Evolutionary conservation across 345 rosid species (phyloP).

Genomic region (Arabidopsis suecica): DNA sequence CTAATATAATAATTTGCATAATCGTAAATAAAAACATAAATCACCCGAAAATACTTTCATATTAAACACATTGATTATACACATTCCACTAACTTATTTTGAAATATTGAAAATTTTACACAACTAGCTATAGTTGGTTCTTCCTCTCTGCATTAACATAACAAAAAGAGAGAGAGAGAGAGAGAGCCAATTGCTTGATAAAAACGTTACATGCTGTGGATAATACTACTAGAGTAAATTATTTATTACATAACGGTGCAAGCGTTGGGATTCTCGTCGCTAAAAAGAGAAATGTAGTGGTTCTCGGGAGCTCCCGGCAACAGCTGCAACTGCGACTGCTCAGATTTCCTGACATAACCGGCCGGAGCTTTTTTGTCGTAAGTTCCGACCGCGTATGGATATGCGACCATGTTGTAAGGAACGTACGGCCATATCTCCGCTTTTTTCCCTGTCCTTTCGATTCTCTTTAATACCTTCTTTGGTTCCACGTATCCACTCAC

Average conservation of each 20-base stretch:
- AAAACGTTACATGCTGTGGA: slow-evolving; percentile 22
- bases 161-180: background rate
- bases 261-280: slow-evolving; percentile 60
- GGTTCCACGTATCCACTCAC: slow-evolving; percentile 60
- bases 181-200: background rate
- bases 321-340: slow-evolving; percentile 47
- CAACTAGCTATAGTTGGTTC: background rate
- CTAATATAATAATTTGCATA: background rate
- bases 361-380: slow-evolving; percentile 63
- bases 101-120: background rate
- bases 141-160: background rate
- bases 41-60: background rate
- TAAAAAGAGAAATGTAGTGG: slow-evolving; percentile 44
- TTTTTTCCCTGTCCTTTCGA: slow-evolving; percentile 52
- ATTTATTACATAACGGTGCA: slow-evolving; percentile 54
- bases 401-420: slow-evolving; percentile 52
- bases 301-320: slow-evolving; percentile 49
- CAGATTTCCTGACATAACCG: slow-evolving; percentile 53
- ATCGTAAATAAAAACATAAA: background rate
- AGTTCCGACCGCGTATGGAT: slow-evolving; percentile 54
- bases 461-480: slow-evolving; percentile 54
- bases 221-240: background rate
- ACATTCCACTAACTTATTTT: background rate
- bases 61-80: background rate
- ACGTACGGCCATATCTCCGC: slow-evolving; percentile 67